Percentiles rank a stretch among this genome's conserved stretches.
Evolutionary conservation across 2,329 filamentous ascomycete species (phyloP).

Genomic region (Trichoderma sp.): DNA sequence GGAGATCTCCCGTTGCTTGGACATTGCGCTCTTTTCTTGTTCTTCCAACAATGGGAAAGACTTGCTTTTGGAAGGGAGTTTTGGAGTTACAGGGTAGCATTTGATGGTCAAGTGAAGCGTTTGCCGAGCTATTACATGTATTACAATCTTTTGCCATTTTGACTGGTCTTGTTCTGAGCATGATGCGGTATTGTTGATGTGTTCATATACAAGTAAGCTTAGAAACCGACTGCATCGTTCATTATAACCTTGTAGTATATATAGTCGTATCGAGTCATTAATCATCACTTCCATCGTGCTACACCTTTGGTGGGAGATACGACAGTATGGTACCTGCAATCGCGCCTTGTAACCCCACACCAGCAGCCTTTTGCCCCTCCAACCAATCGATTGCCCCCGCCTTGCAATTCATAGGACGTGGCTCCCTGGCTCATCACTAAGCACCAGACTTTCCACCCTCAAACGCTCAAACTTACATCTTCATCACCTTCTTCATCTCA

Average conservation of each 20-base stretch:
- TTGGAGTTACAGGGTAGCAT: conserved; percentile 18
- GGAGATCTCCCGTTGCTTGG: not conserved
- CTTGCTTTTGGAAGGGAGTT: not conserved
- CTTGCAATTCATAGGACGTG: conserved; percentile 5
- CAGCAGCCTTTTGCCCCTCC: not conserved
- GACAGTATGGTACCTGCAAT: not conserved
- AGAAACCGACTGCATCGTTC: too few relatives aligned
- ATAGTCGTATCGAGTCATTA: not conserved
- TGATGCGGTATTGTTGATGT: not conserved
- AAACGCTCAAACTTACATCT: too few relatives aligned
- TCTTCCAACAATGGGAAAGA: not conserved
- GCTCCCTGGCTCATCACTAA: conserved; percentile 16
- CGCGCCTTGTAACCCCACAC: not conserved
- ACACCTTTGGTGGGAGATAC: too few relatives aligned
- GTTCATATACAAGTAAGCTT: not conserved
- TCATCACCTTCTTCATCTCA: too few relatives aligned
- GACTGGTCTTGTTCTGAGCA: not conserved
- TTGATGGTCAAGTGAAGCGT: not conserved
- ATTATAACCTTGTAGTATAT: too few relatives aligned
- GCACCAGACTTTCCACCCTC: not conserved
- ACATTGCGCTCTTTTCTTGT: not conserved
- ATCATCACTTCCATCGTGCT: not conserved
- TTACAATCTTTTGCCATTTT: not conserved
- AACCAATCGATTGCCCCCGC: not conserved
- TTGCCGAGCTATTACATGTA: conserved; percentile 11